phyloP scores from a whole-genome alignment of 371 early-diverging fungal species.

The Coemansia sp. region DNA sequence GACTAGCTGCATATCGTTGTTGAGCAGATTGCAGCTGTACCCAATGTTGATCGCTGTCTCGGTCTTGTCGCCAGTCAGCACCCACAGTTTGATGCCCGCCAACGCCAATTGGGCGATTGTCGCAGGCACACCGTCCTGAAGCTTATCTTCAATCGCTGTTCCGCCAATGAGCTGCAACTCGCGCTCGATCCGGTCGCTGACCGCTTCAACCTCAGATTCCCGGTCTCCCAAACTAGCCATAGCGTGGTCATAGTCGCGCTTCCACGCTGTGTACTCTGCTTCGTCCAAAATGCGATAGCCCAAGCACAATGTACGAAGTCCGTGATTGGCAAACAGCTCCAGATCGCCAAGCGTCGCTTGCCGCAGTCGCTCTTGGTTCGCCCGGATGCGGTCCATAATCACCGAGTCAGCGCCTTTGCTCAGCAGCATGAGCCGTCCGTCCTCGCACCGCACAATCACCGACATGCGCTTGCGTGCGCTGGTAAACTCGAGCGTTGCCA shows the following conservation, averaged over 20 bases:
- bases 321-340: slow-evolving; percentile 75
- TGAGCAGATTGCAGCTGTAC: slow-evolving; percentile 71
- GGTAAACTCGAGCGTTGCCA: slow-evolving; percentile 78
- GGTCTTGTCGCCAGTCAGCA: slow-evolving; percentile 92
- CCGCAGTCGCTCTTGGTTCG: slow-evolving; percentile 59
- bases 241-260: slow-evolving; percentile 63
- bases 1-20: slow-evolving; percentile 66
- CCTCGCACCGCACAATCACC: slow-evolving; percentile 64
- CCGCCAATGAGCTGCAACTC: slow-evolving; percentile 77
- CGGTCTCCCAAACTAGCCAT: slow-evolving; percentile 64
- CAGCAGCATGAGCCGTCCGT: slow-evolving; percentile 70
- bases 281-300: slow-evolving; percentile 72
- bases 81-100: slow-evolving; percentile 93
- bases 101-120: slow-evolving; percentile 71
- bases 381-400: slow-evolving; percentile 70
- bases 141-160: slow-evolving; percentile 89
- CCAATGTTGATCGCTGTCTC: slow-evolving; percentile 85
- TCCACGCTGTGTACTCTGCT: slow-evolving; percentile 68
- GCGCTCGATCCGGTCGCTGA: slow-evolving; percentile 71
- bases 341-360: slow-evolving; percentile 69
- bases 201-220: slow-evolving; percentile 68
- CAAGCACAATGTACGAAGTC: slow-evolving; percentile 80
- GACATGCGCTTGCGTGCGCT: slow-evolving; percentile 83
- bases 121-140: slow-evolving; percentile 86
- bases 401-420: slow-evolving; percentile 98